A percentile compares a stretch with the other conserved stretches of the same genome.
Conservation (phyloP, 2,329 filamentous ascomycete species). For the Fusarium oxysporum region DNA sequence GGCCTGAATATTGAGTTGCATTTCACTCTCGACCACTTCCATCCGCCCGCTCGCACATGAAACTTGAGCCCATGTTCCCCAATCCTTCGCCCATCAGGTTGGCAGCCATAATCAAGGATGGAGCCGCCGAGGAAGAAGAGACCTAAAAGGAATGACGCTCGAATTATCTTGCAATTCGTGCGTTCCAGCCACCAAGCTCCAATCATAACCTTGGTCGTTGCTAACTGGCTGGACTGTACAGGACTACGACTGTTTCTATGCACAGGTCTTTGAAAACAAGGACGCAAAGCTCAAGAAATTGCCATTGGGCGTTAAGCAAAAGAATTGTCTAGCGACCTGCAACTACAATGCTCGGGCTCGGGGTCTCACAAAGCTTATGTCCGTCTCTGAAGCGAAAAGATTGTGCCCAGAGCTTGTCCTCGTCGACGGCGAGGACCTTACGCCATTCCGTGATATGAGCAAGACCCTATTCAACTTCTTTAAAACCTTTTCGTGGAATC, state of each 20-base stretch:
- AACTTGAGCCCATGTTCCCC: slow-evolving; percentile 17
- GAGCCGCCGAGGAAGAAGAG: slow-evolving; percentile 46
- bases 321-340: slow-evolving; percentile 91
- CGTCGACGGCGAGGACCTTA: slow-evolving; percentile 87
- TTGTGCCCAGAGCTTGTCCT: slow-evolving; percentile 87
- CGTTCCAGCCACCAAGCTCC: slow-evolving; percentile 44
- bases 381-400: slow-evolving; percentile 82
- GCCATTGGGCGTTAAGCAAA: slow-evolving; percentile 89
- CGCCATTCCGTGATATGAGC: slow-evolving; percentile 85
- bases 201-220: slow-evolving; percentile 12
- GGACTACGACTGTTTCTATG: slow-evolving; percentile 95
- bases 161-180: slow-evolving; percentile 87
- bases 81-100: neutral
- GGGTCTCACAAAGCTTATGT: slow-evolving; percentile 85
- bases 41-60: slow-evolving; percentile 16
- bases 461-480: slow-evolving; percentile 83
- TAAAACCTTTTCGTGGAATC: slow-evolving; percentile 79
- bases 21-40: neutral
- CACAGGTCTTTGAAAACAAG: slow-evolving; percentile 86
- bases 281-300: slow-evolving; percentile 77
- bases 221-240: slow-evolving; percentile 45
- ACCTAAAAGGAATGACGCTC: slow-evolving; percentile 67
- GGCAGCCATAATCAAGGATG: slow-evolving; percentile 43
- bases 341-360: slow-evolving; percentile 88
- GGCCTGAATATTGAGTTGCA: neutral